Percentiles rank a stretch among this genome's conserved stretches.
phyloP scores from a whole-genome alignment of 2,329 filamentous ascomycete genomes.

The Beauveria caledonica region DNA sequence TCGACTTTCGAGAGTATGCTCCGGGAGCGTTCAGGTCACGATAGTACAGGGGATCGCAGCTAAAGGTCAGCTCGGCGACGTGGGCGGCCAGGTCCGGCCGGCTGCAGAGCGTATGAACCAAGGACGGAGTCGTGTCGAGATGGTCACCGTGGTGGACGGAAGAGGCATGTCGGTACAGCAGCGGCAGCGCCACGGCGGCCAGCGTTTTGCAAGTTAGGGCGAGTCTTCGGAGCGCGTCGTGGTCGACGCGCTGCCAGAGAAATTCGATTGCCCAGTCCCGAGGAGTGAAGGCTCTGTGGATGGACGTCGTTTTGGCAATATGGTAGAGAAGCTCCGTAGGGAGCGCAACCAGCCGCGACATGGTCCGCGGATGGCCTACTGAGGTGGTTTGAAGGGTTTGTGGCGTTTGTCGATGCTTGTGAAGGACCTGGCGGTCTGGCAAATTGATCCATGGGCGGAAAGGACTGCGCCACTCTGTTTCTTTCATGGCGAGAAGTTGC shows the following conservation, averaged over 20 bases:
- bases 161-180: not conserved
- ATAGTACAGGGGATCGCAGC: not conserved
- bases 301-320: not conserved
- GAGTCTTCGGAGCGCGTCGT: not conserved
- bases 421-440: not conserved
- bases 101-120: not conserved
- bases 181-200: not conserved
- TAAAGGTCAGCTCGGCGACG: not conserved
- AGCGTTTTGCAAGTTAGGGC: not conserved
- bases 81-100: not conserved
- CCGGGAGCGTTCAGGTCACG: fast-evolving
- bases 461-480: not conserved
- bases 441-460: not conserved
- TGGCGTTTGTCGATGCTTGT: not conserved
- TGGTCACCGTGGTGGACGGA: not conserved
- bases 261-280: not conserved
- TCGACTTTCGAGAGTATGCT: no score
- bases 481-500: not conserved
- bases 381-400: not conserved
- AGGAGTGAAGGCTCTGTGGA: not conserved
- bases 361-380: not conserved
- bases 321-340: not conserved
- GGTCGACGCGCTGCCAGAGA: not conserved
- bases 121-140: not conserved
- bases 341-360: not conserved